Conservation (phyloP, 2,329 filamentous ascomycete species). For the Neoascochyta sp. region DNA sequence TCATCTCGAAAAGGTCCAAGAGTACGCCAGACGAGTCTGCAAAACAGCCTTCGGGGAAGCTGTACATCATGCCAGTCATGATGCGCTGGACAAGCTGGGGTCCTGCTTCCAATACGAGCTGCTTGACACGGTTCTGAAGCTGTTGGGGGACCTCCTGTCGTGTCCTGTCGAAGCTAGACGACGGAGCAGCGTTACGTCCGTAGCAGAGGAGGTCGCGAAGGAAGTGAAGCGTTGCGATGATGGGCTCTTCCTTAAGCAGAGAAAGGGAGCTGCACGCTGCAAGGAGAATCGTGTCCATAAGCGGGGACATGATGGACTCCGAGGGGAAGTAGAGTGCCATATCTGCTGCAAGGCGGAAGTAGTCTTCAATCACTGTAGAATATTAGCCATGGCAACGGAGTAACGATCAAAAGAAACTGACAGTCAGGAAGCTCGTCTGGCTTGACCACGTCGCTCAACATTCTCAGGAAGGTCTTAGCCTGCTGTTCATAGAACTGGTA, state of each 20-base stretch:
- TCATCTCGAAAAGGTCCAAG: slow-evolving; percentile 79
- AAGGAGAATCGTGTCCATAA: slow-evolving; percentile 79
- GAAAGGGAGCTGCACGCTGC: slow-evolving; percentile 83
- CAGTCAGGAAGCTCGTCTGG: slow-evolving; percentile 70
- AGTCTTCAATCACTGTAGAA: slow-evolving; percentile 77
- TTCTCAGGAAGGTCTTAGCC: slow-evolving; percentile 81
- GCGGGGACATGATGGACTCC: slow-evolving; percentile 71
- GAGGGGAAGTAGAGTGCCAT: slow-evolving; percentile 90
- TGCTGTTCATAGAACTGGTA: slow-evolving; percentile 95
- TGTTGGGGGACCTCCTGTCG: slow-evolving; percentile 61
- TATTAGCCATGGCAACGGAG: slow-evolving; percentile 8
- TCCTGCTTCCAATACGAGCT: slow-evolving; percentile 66
- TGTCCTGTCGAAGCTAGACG: slow-evolving; percentile 59
- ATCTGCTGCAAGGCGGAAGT: slow-evolving; percentile 89
- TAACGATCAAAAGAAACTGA: slow-evolving; percentile 31
- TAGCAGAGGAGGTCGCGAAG: slow-evolving; percentile 86
- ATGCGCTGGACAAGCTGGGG: slow-evolving; percentile 80
- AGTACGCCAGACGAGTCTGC: slow-evolving; percentile 91
- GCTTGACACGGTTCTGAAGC: slow-evolving; percentile 68
- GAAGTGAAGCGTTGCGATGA: slow-evolving; percentile 90
- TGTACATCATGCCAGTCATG: slow-evolving; percentile 98
- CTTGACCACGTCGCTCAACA: slow-evolving; percentile 74
- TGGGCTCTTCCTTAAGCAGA: slow-evolving; percentile 84
- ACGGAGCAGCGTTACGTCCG: slow-evolving; percentile 66
- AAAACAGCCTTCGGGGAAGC: slow-evolving; percentile 92